Evolutionary conservation across 768 basidiomycete genomes (phyloP).

Genomic region (Russula lepida): DNA sequence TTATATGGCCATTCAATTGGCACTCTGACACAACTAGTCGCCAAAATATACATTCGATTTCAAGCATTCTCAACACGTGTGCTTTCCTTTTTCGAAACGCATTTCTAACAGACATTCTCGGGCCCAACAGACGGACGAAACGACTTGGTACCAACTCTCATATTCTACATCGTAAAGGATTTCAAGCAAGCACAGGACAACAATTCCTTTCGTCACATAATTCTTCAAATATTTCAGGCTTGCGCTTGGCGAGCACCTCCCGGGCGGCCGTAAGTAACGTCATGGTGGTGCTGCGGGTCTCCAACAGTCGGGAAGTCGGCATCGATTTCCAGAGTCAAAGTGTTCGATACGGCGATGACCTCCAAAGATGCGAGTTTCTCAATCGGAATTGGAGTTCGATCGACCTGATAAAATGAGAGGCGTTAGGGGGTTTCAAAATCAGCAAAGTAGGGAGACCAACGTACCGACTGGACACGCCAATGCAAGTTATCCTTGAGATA

Average conservation of each 20-base stretch:
- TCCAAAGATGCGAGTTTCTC: slow-evolving; percentile 14
- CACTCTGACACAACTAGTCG: no score
- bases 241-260: slow-evolving; percentile 3
- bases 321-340: not conserved
- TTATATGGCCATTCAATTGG: no score
- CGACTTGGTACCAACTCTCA: not conserved
- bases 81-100: not conserved
- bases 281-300: slow-evolving; percentile 3
- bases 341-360: slow-evolving; percentile 4
- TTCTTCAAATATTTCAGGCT: not conserved
- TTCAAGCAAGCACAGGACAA: not conserved
- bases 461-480: slow-evolving; percentile 37
- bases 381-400: not conserved
- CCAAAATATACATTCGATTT: no score
- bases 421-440: not conserved
- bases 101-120: no score
- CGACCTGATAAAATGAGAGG: not conserved
- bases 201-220: not conserved
- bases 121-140: not conserved
- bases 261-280: slow-evolving; percentile 12
- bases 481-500: slow-evolving; percentile 35
- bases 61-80: not conserved
- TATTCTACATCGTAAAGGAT: not conserved
- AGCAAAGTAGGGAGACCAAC: not conserved
- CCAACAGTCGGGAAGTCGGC: slow-evolving; percentile 8